phyloP scores from a whole-genome alignment of 192 early-diverging fungal genomes.

The Linderina pennispora region DNA sequence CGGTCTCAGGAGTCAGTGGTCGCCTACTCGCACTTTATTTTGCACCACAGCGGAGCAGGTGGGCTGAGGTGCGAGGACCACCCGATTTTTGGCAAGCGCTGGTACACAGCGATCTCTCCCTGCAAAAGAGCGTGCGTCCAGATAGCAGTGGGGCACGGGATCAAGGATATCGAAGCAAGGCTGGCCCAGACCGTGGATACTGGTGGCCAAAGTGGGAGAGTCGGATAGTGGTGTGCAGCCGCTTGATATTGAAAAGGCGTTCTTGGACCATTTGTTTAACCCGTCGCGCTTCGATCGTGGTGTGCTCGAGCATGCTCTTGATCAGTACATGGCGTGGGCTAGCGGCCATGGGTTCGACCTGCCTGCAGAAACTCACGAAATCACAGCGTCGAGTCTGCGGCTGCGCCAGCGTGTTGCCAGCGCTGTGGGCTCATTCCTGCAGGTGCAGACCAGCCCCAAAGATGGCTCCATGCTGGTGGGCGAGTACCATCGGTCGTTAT shows the following conservation, averaged over 20 bases:
- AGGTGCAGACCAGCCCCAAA: slow-evolving; percentile 12
- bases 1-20: slow-evolving; percentile 27
- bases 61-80: slow-evolving; percentile 28
- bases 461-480: slow-evolving; percentile 10
- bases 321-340: slow-evolving; percentile 19
- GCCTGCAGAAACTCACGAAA: slow-evolving; percentile 10
- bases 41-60: slow-evolving; percentile 2
- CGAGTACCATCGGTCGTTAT: slow-evolving; percentile 29
- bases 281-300: slow-evolving; percentile 34
- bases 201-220: not conserved
- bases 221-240: slow-evolving; percentile 11
- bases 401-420: slow-evolving; percentile 26
- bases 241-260: slow-evolving; percentile 23
- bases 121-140: slow-evolving; percentile 18
- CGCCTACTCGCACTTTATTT: slow-evolving; percentile 36
- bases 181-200: slow-evolving; percentile 3
- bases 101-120: slow-evolving; percentile 33
- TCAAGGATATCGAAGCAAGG: slow-evolving; percentile 35
- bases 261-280: slow-evolving; percentile 39
- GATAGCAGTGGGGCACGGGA: slow-evolving; percentile 18
- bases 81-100: slow-evolving; percentile 31
- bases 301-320: slow-evolving; percentile 31
- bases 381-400: slow-evolving; percentile 9
- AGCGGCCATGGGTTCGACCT: slow-evolving; percentile 30
- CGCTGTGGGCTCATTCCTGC: slow-evolving; percentile 26